These are phyloP conservation scores for Begonia loranthoides DNA, from an alignment of 306 rosid genomes.

Conservation along the genomic window DNA sequence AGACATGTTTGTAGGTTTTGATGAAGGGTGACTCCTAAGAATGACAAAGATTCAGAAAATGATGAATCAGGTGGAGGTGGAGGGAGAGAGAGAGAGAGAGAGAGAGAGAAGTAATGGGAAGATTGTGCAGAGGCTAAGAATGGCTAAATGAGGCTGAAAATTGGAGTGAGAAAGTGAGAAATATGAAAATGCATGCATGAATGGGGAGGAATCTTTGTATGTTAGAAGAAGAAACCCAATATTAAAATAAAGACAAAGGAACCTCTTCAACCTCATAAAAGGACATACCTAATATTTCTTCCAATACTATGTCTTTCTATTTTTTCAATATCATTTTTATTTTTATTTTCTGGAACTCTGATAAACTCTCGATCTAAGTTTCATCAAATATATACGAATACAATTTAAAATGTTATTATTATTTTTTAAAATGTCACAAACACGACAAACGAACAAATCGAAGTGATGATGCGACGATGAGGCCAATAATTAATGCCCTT, in stretches of 20 bases:
- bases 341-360: too few species aligned
- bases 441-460: too few species aligned
- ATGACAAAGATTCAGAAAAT: constrained; percentile 79
- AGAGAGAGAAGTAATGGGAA: not conserved
- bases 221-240: constrained; percentile 39
- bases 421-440: too few species aligned
- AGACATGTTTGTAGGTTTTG: not conserved
- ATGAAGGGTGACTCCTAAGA: constrained; percentile 77
- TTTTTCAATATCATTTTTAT: too few species aligned
- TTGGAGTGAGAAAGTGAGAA: constrained; percentile 24
- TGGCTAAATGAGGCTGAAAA: constrained; percentile 6
- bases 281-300: not conserved
- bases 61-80: constrained; percentile 18
- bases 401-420: too few species aligned
- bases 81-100: constrained; percentile 6
- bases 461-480: too few species aligned
- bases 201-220: constrained; percentile 64
- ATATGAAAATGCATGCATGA: too few species aligned
- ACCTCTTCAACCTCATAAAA: constrained; percentile 7
- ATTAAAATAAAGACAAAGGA: constrained; percentile 42
- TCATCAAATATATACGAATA: too few species aligned
- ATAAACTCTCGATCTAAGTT: too few species aligned
- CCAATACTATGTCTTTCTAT: too few species aligned
- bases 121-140: not conserved
- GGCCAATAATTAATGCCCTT: too few species aligned